phyloP scores from a whole-genome alignment of 257 asterid genomes.

The Lavandula angustifolia region DNA sequence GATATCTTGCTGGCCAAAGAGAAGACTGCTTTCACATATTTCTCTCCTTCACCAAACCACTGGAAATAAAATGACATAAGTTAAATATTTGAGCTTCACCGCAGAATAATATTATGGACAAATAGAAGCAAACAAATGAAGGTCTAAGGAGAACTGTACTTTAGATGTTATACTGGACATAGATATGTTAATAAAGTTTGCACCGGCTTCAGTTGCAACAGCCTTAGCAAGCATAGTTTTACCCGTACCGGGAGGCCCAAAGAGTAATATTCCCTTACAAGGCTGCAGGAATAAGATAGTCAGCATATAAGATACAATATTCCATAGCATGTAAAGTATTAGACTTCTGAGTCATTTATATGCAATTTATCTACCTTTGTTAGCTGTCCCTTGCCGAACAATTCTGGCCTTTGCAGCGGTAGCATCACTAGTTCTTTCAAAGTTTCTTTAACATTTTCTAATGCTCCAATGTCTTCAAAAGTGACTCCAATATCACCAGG shows the following conservation, averaged over 20 bases:
- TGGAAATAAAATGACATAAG: slow-evolving; percentile 31
- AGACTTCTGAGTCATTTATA: slow-evolving; percentile 13
- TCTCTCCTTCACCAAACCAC: slow-evolving; percentile 98
- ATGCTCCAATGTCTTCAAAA: slow-evolving; percentile 85
- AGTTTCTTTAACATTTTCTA: slow-evolving; percentile 91
- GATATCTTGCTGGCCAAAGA: slow-evolving; percentile 86
- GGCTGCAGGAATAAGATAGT: slow-evolving; percentile 56
- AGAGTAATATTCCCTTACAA: slow-evolving; percentile 90
- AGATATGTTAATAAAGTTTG: slow-evolving; percentile 86
- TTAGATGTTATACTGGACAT: slow-evolving; percentile 91
- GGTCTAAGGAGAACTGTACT: slow-evolving; percentile 39
- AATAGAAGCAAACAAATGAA: slow-evolving; percentile 11
- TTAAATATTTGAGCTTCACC: not conserved
- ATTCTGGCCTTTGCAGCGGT: slow-evolving; percentile 84
- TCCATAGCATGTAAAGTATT: slow-evolving; percentile 18
- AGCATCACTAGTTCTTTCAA: slow-evolving; percentile 90
- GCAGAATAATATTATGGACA: slow-evolving; percentile 13
- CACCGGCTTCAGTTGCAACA: slow-evolving; percentile 93
- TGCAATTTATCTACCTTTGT: slow-evolving; percentile 57
- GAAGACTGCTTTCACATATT: slow-evolving; percentile 87
- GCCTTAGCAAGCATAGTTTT: slow-evolving; percentile 97
- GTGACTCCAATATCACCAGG: slow-evolving; percentile 86
- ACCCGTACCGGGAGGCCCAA: slow-evolving; percentile 94
- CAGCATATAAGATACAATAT: slow-evolving; percentile 25
- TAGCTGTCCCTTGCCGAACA: slow-evolving; percentile 86